These are phyloP conservation scores for Stentor coeruleus DNA, from an alignment of 73 alveolate species.

Conservation along the genomic window DNA sequence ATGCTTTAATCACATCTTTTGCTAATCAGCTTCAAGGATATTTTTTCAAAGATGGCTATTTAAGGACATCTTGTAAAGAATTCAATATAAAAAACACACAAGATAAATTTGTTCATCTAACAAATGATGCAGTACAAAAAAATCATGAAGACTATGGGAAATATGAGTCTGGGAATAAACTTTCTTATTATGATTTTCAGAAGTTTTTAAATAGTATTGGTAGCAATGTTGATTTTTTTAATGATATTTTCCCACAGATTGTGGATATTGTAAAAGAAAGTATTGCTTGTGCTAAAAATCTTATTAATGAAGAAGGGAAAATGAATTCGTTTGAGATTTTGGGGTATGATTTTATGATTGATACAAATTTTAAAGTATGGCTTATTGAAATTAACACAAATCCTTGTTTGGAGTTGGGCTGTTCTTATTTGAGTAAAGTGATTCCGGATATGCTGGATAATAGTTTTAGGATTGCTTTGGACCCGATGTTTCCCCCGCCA, in stretches of 20 bases:
- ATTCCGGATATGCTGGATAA: slow-evolving; percentile 73
- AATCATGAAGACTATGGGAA: slow-evolving; percentile 86
- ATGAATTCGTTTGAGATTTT: slow-evolving; percentile 39
- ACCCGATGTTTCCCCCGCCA: neutral
- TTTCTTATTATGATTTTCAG: slow-evolving; percentile 59
- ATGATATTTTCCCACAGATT: neutral
- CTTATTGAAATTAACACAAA: slow-evolving; percentile 75
- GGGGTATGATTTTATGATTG: slow-evolving; percentile 78
- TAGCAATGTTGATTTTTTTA: neutral
- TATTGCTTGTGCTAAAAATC: neutral
- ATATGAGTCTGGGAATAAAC: slow-evolving; percentile 91
- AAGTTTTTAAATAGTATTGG: slow-evolving; percentile 28
- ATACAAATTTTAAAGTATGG: slow-evolving; percentile 64
- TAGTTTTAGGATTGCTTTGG: slow-evolving; percentile 47
- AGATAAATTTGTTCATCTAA: slow-evolving; percentile 74
- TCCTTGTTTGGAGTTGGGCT: slow-evolving; percentile 63
- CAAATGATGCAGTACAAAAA: slow-evolving; percentile 96
- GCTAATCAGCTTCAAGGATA: slow-evolving; percentile 62
- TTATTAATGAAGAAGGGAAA: neutral
- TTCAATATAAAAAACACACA: slow-evolving; percentile 53
- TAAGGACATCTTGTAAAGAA: slow-evolving; percentile 74
- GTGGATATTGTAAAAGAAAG: neutral
- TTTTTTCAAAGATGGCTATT: slow-evolving; percentile 70
- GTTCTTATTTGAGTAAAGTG: slow-evolving; percentile 58
- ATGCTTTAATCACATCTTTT: slow-evolving; percentile 64